Evolutionary conservation across 164 flowering plant species (phyloP).

Genomic region (grape (Vitis vinifera)): DNA sequence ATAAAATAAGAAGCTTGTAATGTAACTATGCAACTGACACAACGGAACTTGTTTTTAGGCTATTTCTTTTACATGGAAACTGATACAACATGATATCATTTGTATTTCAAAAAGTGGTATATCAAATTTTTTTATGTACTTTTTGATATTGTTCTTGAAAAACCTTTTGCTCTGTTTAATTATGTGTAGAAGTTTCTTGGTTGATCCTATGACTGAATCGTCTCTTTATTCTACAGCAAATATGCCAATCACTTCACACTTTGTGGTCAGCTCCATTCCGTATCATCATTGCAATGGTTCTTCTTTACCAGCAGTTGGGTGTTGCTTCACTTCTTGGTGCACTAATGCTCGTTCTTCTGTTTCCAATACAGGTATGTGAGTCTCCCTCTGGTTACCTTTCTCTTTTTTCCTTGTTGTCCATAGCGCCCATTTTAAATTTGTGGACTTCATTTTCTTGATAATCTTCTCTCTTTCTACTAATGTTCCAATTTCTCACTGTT

Average conservation of each 20-base stretch:
- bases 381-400: background rate
- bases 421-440: background rate
- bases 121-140: too few species aligned
- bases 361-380: conserved; percentile 80
- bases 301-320: conserved; percentile 78
- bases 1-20: too few species aligned
- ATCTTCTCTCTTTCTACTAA: too few species aligned
- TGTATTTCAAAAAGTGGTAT: too few species aligned
- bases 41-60: too few species aligned
- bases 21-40: too few species aligned
- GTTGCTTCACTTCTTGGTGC: conserved; percentile 89
- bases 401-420: background rate
- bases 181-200: background rate
- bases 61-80: too few species aligned
- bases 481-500: too few species aligned
- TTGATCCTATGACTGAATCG: background rate
- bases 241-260: conserved; percentile 87
- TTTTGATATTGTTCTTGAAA: too few species aligned
- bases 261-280: conserved; percentile 99
- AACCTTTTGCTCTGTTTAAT: too few species aligned
- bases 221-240: conserved; percentile 57
- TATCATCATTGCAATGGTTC: conserved; percentile 68
- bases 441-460: too few species aligned
- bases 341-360: conserved; percentile 69
- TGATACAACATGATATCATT: too few species aligned